A percentile compares a stretch with the other conserved stretches of the same genome.
Evolutionary conservation across 495 filamentous ascomycete genomes (phyloP).

Genomic region (Cetradonia linearis): DNA sequence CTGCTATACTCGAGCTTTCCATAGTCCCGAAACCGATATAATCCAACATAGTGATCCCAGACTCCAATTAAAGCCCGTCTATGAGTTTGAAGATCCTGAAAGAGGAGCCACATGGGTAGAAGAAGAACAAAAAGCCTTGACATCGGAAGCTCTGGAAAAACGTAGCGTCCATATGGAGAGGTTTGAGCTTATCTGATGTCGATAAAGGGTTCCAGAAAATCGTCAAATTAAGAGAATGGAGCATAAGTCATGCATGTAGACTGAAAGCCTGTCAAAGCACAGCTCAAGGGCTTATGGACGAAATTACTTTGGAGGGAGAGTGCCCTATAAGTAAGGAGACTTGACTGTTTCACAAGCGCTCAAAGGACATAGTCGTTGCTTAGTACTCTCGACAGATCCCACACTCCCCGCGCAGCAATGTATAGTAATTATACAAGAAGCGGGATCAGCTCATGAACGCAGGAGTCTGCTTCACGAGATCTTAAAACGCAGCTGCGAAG

Average conservation of each 20-base stretch:
- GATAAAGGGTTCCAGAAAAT: neutral
- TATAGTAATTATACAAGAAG: neutral
- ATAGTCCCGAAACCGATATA: neutral
- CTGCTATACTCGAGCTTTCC: neutral
- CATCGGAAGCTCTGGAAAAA: neutral
- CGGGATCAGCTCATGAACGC: neutral
- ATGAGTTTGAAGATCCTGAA: neutral
- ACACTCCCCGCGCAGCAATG: no score
- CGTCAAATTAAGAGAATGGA: neutral
- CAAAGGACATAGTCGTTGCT: no score
- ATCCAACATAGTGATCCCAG: conserved; percentile 9
- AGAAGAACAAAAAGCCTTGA: neutral
- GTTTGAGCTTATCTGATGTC: conserved; percentile 15
- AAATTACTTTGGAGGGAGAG: no score
- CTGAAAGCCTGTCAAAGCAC: no score
- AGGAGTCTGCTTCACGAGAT: neutral
- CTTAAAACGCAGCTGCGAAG: neutral
- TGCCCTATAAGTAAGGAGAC: no score
- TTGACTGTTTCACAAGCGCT: no score
- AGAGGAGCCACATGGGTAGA: neutral
- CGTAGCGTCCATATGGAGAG: conserved; percentile 6
- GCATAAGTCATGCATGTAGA: no score
- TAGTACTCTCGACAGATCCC: no score
- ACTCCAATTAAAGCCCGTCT: neutral
- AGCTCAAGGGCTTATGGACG: no score